Percentiles rank a stretch among this genome's conserved stretches.
These are phyloP conservation scores for Arachis monticola DNA, from an alignment of 331 rosid species.

Conservation along the genomic window DNA sequence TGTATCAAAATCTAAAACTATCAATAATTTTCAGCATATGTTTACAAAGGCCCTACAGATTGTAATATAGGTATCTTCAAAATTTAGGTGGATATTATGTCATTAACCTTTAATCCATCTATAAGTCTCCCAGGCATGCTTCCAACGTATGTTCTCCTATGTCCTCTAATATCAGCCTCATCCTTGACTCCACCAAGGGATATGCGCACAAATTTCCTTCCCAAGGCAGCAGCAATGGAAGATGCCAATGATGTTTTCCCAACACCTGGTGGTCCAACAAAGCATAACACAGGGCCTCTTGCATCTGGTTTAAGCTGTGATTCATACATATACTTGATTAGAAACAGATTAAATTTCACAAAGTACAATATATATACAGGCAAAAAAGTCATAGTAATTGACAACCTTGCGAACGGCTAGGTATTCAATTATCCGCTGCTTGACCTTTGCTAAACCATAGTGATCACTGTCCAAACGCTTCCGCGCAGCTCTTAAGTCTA, in stretches of 20 bases:
- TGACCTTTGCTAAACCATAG: constrained; percentile 86
- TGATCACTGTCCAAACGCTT: constrained; percentile 84
- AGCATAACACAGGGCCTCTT: constrained; percentile 94
- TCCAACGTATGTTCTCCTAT: constrained; percentile 95
- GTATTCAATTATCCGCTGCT: constrained; percentile 91
- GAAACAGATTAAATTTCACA: constrained; percentile 43
- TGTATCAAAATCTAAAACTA: constrained; percentile 26
- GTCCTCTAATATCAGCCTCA: constrained; percentile 97
- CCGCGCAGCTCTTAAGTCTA: constrained; percentile 79
- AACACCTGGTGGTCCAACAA: constrained; percentile 98
- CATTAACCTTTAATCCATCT: constrained; percentile 86
- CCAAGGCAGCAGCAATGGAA: constrained; percentile 93
- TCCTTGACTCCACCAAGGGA: constrained; percentile 99
- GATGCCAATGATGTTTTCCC: constrained; percentile 97
- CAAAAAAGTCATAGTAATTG: constrained; percentile 23
- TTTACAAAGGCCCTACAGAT: constrained; percentile 26
- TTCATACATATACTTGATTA: constrained; percentile 30
- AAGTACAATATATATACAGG: constrained; percentile 36
- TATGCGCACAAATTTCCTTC: constrained; percentile 88
- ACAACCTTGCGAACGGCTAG: constrained; percentile 96
- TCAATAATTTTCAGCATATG: constrained; percentile 2
- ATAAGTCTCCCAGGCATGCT: constrained; percentile 99
- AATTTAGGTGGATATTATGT: constrained; percentile 32
- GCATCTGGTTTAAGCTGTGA: constrained; percentile 98
- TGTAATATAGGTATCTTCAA: constrained; percentile 30